Base-by-base conservation (phyloP, 768 basidiomycete species). In the Cystoderma amianthinum region DNA sequence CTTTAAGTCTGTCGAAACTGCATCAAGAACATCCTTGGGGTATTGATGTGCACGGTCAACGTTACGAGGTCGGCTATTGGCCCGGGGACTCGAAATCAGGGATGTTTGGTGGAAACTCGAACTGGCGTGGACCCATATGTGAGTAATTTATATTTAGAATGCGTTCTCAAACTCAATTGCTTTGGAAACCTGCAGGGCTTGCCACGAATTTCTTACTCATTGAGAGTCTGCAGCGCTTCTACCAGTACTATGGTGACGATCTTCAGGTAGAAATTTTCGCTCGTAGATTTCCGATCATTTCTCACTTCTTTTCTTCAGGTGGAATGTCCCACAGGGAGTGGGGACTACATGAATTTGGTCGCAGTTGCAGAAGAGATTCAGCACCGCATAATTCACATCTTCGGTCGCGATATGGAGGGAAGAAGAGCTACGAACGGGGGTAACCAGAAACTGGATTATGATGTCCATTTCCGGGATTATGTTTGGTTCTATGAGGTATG, bases 51-150 rank as follows among this genome's bases (percentile, higher is more conserved):
- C 80, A 96, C 46, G 94, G 92, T 12, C 79, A 97, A 51, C 75
- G 82, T 32, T 89, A 96, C 57, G 88, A 92, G 54, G 90, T 98
- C 21, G 77, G 78, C 23, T 99, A 98, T 63, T 98, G 96, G 96
- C 95, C 96, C 1, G 96, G 94, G 6, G 96, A 99, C 58, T 97
- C 95, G 2, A 79, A 77, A 51, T 93, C 90, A 9, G 94, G 93
- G 36, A 99, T 99, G 95, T 95, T 96, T 61, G 92, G 93, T 39
- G 91, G 90, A n/a, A 94, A 93, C 56, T 93, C 90, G n/a, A 94
- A 93, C 50, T 95, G 91, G 91, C 70, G 92, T 58, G 92, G 92
- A n/a, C 85, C 86, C 3, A 85, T 88, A 43, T 89, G 85, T 86
- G 50, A 63, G 78, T 46, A 6, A 2, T 20, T 3, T 44, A 32